These are phyloP conservation scores for Brasenia schreberi DNA, from an alignment of 164 flowering plant genomes.

Conservation along the genomic window DNA sequence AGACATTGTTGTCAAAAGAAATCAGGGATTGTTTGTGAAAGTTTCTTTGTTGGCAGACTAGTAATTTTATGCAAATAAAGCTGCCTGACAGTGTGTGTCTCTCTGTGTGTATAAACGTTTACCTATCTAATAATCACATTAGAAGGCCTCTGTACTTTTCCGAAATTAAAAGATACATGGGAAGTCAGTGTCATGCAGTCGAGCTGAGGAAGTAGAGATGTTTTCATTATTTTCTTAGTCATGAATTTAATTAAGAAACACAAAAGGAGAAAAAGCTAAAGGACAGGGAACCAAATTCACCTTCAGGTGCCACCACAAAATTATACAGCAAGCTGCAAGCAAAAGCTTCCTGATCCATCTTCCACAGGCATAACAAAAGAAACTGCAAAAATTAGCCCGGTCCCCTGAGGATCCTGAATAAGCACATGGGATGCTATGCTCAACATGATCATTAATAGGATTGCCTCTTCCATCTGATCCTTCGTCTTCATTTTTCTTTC, in stretches of 20 bases:
- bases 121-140: too few species aligned
- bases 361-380: conserved; percentile 5
- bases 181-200: too few species aligned
- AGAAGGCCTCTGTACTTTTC: too few species aligned
- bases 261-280: not conserved
- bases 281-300: conserved; percentile 18
- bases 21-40: not conserved
- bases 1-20: not conserved
- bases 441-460: conserved; percentile 1
- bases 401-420: not conserved
- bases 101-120: not conserved
- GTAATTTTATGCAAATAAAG: too few species aligned
- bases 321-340: conserved; percentile 30
- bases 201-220: too few species aligned
- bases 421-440: conserved; percentile 5
- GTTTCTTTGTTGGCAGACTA: too few species aligned
- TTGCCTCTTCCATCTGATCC: conserved; percentile 2
- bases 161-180: too few species aligned
- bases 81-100: not conserved
- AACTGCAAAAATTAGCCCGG: not conserved
- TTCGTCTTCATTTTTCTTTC: conserved; percentile 75
- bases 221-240: not conserved
- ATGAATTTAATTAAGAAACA: not conserved
- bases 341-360: conserved; percentile 56
- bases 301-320: conserved; percentile 67